Base-by-base conservation (phyloP, 208 protist genomes). In the Trypanosoma brucei region DNA sequence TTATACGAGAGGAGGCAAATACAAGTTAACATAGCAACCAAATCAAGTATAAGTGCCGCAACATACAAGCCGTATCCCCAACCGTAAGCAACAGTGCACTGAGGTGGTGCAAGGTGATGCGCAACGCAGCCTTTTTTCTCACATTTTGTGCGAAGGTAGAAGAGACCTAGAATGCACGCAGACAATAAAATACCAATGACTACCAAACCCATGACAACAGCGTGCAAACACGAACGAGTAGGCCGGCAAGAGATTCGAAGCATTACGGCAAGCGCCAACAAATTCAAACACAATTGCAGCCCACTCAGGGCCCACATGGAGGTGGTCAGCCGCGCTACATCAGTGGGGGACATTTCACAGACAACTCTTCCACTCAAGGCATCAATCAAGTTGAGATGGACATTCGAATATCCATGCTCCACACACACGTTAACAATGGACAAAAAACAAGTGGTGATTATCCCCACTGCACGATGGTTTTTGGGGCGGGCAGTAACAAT, bases 11-110 rank as follows among this genome's bases (percentile, higher is more conserved):
- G 66, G 65, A 91, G 79, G 55, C 68, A 86, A 40, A 91, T 33
- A n/a, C 68, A 55, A n/a, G 83, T 55, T 44, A 87, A 39, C 38
- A 72, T 60, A 22, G 62, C 59, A 11, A 78, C 40, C n/a, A 70
- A 75, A 52, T 91, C 67, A 51, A 93, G 56, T 1, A 63, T 69
- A 51, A 75, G 52, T 1, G 75, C 59, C 4, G 73, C 82, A 42
- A 90, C 82, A 68, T 82, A 82, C 7, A 88, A 44, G 30, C 66
- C 62, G 57, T 82, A 91, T 30, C 75, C 83, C 80, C 79, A 93
- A 30, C 59, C 59, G 60, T 83, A 86, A 14, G 22, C 3, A 33
- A 65, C 59, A 2, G 35, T 31, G 60, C 83, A 93, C 7, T 50
- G 2, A 5, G 49, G 14, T 31, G 9, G 6, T 22, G 33, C 13